These are phyloP conservation scores for Ophiostoma perfectum DNA, from an alignment of 2,329 filamentous ascomycete genomes.

Conservation along the genomic window DNA sequence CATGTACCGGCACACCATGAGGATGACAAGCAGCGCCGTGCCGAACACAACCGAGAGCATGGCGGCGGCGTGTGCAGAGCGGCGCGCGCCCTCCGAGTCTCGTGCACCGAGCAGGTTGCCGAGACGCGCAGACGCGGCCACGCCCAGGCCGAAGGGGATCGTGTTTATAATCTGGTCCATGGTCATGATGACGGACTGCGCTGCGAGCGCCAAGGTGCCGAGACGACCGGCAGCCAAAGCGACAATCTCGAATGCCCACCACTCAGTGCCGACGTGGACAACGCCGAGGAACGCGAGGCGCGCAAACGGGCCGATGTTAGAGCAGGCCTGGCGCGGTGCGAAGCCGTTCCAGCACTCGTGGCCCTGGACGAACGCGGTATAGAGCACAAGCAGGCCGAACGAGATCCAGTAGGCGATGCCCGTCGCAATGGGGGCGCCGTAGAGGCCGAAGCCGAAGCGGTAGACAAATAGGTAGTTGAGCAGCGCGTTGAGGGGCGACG, in stretches of 20 bases:
- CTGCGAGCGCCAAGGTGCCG: constrained; percentile 72
- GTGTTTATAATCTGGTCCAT: constrained; percentile 80
- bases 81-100: constrained; percentile 58
- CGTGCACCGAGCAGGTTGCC: constrained; percentile 73
- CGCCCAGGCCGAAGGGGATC: constrained; percentile 79
- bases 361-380: constrained; percentile 63
- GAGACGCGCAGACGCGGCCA: constrained; percentile 70
- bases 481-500: constrained; percentile 72
- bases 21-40: constrained; percentile 56
- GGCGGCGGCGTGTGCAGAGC: constrained; percentile 71
- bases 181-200: constrained; percentile 87
- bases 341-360: constrained; percentile 75
- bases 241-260: constrained; percentile 93
- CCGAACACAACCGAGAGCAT: constrained; percentile 67
- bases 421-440: constrained; percentile 76
- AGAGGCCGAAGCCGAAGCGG: constrained; percentile 61
- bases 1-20: constrained; percentile 65
- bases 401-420: constrained; percentile 83
- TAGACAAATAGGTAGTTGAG: constrained; percentile 80
- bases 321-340: constrained; percentile 54
- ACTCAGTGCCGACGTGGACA: constrained; percentile 81
- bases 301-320: constrained; percentile 63
- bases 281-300: constrained; percentile 70
- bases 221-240: constrained; percentile 75
- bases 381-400: constrained; percentile 68